phyloP scores from a whole-genome alignment of 345 rosid genomes.

The Brassica juncea region DNA sequence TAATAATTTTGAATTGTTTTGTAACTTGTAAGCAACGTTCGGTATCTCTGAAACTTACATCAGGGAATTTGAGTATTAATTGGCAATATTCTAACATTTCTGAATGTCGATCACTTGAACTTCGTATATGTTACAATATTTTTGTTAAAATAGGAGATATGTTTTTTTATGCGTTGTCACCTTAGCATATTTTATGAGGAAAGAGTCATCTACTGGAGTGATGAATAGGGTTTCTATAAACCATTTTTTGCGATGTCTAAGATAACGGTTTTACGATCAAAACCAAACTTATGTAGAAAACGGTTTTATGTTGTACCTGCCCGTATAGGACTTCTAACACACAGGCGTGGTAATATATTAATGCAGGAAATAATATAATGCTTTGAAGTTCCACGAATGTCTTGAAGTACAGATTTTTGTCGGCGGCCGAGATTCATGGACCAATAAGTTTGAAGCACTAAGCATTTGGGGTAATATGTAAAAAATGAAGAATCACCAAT shows the following conservation, averaged over 20 bases:
- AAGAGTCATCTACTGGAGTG: not conserved
- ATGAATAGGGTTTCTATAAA: not conserved
- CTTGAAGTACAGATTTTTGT: constrained; percentile 27
- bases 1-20: constrained; percentile 14
- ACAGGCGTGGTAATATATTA: not conserved
- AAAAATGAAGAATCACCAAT: not conserved
- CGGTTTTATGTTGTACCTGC: not conserved
- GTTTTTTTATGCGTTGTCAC: not conserved
- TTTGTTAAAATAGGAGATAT: not conserved
- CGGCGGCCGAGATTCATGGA: constrained; percentile 36
- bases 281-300: too few species aligned
- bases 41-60: not conserved
- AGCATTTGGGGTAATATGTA: constrained; percentile 3
- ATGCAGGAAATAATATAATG: not conserved
- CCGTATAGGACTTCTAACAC: not conserved
- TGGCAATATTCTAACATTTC: not conserved
- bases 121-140: not conserved
- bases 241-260: not conserved
- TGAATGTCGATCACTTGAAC: constrained; percentile 9
- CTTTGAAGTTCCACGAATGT: constrained; percentile 36
- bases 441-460: constrained; percentile 25
- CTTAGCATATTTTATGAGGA: not conserved
- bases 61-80: not conserved
- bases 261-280: not conserved
- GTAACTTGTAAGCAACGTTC: constrained; percentile 20